These are phyloP conservation scores for Isatis lusitanica DNA, from an alignment of 441 rosid species.

Conservation along the genomic window DNA sequence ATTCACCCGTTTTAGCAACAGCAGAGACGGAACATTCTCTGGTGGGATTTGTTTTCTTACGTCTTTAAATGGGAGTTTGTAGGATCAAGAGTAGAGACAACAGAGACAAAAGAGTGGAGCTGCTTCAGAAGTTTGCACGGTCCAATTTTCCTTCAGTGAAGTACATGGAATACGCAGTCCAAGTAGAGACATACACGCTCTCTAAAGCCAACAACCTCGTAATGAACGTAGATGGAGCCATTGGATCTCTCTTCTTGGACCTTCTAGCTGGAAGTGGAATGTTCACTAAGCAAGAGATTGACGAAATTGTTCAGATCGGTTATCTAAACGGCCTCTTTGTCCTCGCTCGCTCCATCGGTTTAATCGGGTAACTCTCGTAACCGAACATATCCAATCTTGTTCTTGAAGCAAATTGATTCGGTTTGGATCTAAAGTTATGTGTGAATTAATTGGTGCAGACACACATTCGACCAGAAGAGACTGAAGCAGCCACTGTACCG, in stretches of 20 bases:
- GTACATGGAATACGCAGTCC: conserved; percentile 91
- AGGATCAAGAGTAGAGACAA: conserved; percentile 98
- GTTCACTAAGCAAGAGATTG: conserved; percentile 91
- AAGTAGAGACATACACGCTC: conserved; percentile 89
- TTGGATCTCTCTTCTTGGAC: conserved; percentile 93
- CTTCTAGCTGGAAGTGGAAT: conserved; percentile 92
- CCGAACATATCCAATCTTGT: not conserved
- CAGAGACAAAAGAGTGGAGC: conserved; percentile 93
- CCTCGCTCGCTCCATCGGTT: conserved; percentile 83
- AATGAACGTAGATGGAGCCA: conserved; percentile 87
- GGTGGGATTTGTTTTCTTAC: not conserved
- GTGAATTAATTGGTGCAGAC: conserved; percentile 44
- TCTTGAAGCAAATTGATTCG: not conserved
- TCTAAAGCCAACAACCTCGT: conserved; percentile 87
- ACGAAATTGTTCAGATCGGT: conserved; percentile 82
- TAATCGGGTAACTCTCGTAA: conserved; percentile 64
- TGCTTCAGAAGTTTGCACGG: conserved; percentile 77
- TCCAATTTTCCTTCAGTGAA: conserved; percentile 89
- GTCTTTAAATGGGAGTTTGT: not conserved
- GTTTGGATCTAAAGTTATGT: not conserved
- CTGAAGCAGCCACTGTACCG: conserved; percentile 88
- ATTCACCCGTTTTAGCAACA: not conserved
- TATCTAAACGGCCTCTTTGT: conserved; percentile 90
- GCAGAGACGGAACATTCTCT: conserved; percentile 26
- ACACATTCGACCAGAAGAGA: conserved; percentile 87